Evolutionary conservation across 73 alveolate genomes (phyloP).

Genomic region (Symbiodinium natans): DNA sequence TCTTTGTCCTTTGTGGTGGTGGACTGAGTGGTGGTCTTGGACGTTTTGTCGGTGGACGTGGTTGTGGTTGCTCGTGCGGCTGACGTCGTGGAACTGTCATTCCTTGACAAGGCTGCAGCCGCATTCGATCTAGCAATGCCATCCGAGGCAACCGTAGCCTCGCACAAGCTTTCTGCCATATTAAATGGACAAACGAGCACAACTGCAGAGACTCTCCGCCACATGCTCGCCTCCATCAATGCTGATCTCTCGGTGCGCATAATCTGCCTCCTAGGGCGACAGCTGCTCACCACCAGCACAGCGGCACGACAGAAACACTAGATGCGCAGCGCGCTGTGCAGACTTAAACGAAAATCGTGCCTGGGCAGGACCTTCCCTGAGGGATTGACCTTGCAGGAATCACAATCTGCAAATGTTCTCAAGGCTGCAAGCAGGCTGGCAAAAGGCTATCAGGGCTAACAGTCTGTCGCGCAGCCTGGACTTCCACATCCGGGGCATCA

Average conservation of each 20-base stretch:
- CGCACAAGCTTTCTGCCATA: neutral
- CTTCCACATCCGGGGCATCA: neutral
- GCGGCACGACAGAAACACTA: no score
- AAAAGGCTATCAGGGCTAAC: no score
- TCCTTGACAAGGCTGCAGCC: neutral
- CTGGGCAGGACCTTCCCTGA: neutral
- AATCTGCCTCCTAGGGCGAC: neutral
- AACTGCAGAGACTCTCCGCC: no score
- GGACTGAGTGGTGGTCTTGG: neutral
- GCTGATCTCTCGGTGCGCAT: constrained; percentile 1
- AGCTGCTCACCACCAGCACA: no score
- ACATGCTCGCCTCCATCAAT: neutral
- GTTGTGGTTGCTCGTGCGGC: neutral
- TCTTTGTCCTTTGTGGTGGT: no score
- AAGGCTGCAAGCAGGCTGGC: no score
- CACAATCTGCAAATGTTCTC: no score
- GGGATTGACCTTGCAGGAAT: neutral
- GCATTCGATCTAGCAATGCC: neutral
- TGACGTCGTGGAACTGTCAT: neutral
- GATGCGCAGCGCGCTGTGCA: no score
- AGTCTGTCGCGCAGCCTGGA: neutral
- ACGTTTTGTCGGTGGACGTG: neutral
- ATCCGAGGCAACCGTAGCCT: neutral
- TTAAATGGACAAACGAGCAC: no score
- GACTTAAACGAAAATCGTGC: no score